Base-by-base conservation (phyloP, 2,329 filamentous ascomycete genomes). In the Anisogramma anomala region DNA sequence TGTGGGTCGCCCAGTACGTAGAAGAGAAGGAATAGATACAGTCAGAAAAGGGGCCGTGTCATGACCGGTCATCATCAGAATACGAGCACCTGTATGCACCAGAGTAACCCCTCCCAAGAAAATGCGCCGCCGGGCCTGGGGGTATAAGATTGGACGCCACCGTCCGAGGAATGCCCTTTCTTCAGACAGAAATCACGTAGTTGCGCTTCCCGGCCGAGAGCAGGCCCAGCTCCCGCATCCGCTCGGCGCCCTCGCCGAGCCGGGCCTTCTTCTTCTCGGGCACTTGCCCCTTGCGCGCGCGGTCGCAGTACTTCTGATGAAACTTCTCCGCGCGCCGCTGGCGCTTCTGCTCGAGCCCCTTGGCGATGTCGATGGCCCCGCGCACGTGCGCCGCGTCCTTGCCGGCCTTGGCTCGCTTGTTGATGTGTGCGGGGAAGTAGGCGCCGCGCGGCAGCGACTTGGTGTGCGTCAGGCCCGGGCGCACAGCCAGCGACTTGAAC, bases 351-450 rank as follows among this genome's bases (percentile, higher is more conserved):
- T 98, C 91, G 1, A 98, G 74, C 7, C 91, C 91, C 60, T 94
- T 94, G 62, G 95, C 84, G 47, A 95, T 98, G 61, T 96, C 91
- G 51, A 98, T 93, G 26, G 91, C 88, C n/a, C 87, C 86, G 48
- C 91, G 83, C 8, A 85, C 74, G 49, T 91, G 86, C 3, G 17
- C 38, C 31, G 77, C 65, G 37, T 80, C 72, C 43, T 64, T 62
- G 44, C 54, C 49, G 48, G 60, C 48, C 47, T 50, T 53, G 18
- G 47, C 28, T 33, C 43, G 41, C 39, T 46, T 54, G 37, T 68
- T 63, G 52, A 66, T 58, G 33, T 71, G 66, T 26, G 68, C 75
- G 58, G 84, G 84, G 47, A 82, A 72, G 50, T 82, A 84, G 3
- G 82, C 77, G 3, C 79, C 79, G 39, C 84, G 79, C 28, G 89